These are phyloP conservation scores for Phellopilus nigrolimitatus DNA, from an alignment of 1,284 basidiomycete genomes.

Conservation along the genomic window DNA sequence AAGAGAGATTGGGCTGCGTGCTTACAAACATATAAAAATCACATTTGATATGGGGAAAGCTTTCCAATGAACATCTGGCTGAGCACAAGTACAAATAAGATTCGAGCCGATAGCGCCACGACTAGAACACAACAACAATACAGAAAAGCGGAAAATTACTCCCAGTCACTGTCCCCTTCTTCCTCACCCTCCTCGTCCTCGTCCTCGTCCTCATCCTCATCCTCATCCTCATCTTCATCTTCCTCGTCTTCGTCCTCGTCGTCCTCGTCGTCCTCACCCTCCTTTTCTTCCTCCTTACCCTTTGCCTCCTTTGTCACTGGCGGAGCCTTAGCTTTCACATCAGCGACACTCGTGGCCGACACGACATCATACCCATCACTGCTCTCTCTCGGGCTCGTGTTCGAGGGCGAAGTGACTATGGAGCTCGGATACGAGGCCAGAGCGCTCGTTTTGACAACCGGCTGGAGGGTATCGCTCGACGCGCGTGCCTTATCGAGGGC, in stretches of 20 bases:
- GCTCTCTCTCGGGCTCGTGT: constrained; percentile 50
- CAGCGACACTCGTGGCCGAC: constrained; percentile 37
- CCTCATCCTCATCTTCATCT: too few species aligned
- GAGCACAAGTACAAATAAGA: too few species aligned
- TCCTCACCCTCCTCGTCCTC: too few species aligned
- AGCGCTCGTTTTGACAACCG: constrained; percentile 17
- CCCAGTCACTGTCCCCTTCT: too few species aligned
- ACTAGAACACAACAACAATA: background rate
- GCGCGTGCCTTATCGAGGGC: constrained; percentile 3
- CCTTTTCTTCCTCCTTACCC: constrained; percentile 25
- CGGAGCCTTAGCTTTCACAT: constrained; percentile 26
- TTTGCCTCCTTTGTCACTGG: constrained; percentile 22
- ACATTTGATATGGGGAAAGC: too few species aligned
- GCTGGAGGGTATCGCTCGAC: constrained; percentile 22
- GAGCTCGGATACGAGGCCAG: constrained; percentile 27
- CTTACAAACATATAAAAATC: too few species aligned
- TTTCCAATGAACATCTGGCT: too few species aligned
- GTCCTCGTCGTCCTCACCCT: constrained; percentile 40
- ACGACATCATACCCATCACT: constrained; percentile 74
- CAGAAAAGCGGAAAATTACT: background rate
- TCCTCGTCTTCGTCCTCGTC: too few species aligned
- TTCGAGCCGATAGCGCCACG: too few species aligned
- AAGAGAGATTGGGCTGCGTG: too few species aligned
- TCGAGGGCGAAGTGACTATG: constrained; percentile 33
- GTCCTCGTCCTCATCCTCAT: too few species aligned